Percentiles rank a stretch among this genome's conserved stretches.
phyloP scores from a whole-genome alignment of 148 eudicot species.

The Fagopyrum tataricum region DNA sequence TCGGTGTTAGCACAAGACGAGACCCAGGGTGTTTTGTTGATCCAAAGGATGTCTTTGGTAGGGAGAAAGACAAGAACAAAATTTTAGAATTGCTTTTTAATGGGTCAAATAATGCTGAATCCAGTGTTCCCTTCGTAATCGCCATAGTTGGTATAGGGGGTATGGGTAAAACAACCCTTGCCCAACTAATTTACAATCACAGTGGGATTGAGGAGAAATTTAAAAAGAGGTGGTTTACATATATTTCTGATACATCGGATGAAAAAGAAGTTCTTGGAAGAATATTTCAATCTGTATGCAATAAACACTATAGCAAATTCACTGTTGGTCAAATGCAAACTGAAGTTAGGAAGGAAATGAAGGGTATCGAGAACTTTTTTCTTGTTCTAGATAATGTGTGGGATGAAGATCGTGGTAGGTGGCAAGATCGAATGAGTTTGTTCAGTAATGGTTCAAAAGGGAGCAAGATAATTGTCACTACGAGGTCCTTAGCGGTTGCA shows the following conservation, averaged over 20 bases:
- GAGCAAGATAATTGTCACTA: too few species aligned
- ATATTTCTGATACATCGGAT: background rate
- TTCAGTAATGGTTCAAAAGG: too few species aligned
- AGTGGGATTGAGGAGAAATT: background rate
- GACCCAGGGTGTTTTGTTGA: background rate
- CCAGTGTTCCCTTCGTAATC: background rate
- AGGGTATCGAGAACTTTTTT: too few species aligned
- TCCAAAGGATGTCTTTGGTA: background rate
- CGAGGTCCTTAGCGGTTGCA: too few species aligned
- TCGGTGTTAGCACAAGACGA: background rate
- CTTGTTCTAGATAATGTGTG: too few species aligned
- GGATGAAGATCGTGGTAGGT: too few species aligned
- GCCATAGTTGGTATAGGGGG: background rate
- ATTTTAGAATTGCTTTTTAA: background rate
- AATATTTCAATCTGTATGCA: background rate
- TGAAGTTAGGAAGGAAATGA: background rate
- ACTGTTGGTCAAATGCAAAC: background rate
- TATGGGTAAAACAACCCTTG: background rate
- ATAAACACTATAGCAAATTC: background rate
- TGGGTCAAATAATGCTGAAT: background rate
- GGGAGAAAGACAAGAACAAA: background rate
- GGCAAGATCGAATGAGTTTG: too few species aligned
- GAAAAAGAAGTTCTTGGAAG: background rate
- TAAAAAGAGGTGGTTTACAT: background rate
- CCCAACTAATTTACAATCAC: background rate